Conservation (phyloP, 352 stramenopile genomes). For the Elongisporangium anandrum region DNA sequence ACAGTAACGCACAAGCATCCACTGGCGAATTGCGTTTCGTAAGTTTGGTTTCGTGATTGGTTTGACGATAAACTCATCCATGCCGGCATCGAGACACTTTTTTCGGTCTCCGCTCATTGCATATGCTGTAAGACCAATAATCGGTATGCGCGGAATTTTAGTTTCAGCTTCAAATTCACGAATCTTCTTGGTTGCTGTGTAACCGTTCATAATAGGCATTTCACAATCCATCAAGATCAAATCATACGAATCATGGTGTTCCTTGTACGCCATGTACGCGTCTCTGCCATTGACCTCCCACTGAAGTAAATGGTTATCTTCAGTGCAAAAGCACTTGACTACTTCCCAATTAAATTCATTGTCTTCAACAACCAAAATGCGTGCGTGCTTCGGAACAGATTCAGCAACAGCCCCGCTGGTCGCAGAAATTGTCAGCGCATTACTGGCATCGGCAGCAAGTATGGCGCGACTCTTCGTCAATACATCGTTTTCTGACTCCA, state of each 20-base stretch:
- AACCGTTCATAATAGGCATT: conserved; percentile 87
- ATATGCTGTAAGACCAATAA: conserved; percentile 82
- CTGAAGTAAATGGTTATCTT: conserved; percentile 77
- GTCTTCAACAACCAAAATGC: conserved; percentile 83
- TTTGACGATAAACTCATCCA: conserved; percentile 88
- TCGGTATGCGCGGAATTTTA: conserved; percentile 66
- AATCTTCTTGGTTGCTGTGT: conserved; percentile 68
- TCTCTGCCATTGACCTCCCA: conserved; percentile 79
- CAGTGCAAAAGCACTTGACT: conserved; percentile 81
- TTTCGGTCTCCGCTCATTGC: conserved; percentile 82
- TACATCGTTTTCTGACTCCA: conserved; percentile 46
- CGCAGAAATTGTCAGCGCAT: not conserved
- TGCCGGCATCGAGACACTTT: conserved; percentile 78
- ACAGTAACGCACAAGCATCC: conserved; percentile 73
- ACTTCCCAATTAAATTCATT: conserved; percentile 91
- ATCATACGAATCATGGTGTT: conserved; percentile 75
- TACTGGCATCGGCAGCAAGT: conserved; percentile 14
- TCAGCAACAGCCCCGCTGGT: conserved; percentile 7
- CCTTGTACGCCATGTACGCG: conserved; percentile 64
- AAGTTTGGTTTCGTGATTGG: conserved; percentile 70
- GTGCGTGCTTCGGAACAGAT: conserved; percentile 56
- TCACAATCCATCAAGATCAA: conserved; percentile 85
- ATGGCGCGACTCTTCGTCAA: conserved; percentile 41
- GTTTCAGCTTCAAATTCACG: conserved; percentile 64
- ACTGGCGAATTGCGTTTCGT: conserved; percentile 66